Base-by-base conservation (phyloP, 257 asterid species). In the Fraxinus anomala region DNA sequence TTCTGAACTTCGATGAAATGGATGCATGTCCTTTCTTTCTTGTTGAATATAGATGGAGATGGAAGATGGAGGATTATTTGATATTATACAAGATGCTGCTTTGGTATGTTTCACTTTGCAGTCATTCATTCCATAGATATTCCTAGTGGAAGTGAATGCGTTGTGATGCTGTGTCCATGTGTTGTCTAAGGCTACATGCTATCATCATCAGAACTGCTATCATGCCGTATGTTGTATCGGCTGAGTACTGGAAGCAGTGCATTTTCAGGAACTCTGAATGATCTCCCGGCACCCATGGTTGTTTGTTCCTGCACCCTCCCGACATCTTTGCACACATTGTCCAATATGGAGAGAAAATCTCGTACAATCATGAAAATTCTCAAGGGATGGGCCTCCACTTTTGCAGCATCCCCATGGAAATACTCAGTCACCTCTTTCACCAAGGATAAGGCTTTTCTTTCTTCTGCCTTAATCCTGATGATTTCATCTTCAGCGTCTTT, bases 351-450 rank as follows among this genome's bases (percentile, higher is more conserved):
- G 33, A 96, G 96, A 72, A 96, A 96, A 82, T 96, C 99, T 23
- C 97, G 84, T n/a, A 96, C 98, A 0, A 96, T 88, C 92, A 96
- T 75, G 81, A 96, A 96, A 21, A 96, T 89, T 78, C 98, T 85
- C 73, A 91, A 87, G 10, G 99, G 99, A 77, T 96, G 99, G 0
- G 99, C 99, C 82, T 87, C 98, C 86, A 92, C 98, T 85, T 92
- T 96, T 14, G 98, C 96, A 49, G 94, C 90, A 70, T 93, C 92
- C 69, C 99, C 99, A 17, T 96, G 98, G 75, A 96, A 93, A 83
- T 96, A 96, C 83, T 91, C 91, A 0, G 99, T 96, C 37, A 84
- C 98, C 80, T 89, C 96, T 78, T 90, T 93, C 75, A 96, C 99
- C n/a, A 83, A 75, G 7, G 86, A 89, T 54, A 92, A n/a, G n/a